phyloP scores from a whole-genome alignment of 139 green algal species.

The Gonium pectorale region DNA sequence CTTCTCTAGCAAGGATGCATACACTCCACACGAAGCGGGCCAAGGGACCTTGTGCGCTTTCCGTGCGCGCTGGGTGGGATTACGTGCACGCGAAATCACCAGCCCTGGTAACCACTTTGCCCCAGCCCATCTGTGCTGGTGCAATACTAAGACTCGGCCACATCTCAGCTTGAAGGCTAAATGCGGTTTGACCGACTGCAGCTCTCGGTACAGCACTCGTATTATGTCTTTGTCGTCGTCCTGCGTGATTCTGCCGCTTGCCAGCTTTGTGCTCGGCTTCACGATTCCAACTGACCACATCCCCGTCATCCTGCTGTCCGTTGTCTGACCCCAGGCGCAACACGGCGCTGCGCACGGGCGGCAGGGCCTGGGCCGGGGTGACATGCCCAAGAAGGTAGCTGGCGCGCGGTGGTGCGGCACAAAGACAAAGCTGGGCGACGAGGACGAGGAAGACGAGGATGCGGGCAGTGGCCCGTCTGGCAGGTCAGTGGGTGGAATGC shows the following conservation, averaged over 20 bases:
- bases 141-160: slow-evolving; percentile 10
- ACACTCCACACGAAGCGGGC: background rate
- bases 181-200: no score
- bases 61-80: slow-evolving; percentile 37
- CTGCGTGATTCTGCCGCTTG: background rate
- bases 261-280: background rate
- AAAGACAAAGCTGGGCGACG: slow-evolving; percentile 73
- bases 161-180: background rate
- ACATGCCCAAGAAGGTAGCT: slow-evolving; percentile 86
- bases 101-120: slow-evolving; percentile 14
- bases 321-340: slow-evolving; percentile 63
- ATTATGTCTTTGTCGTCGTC: no score
- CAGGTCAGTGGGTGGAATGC: background rate
- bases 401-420: slow-evolving; percentile 84
- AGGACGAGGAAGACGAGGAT: slow-evolving; percentile 59
- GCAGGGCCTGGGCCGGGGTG: slow-evolving; percentile 78
- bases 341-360: slow-evolving; percentile 72
- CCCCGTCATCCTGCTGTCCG: background rate
- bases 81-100: slow-evolving; percentile 35
- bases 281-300: background rate
- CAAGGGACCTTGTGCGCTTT: slow-evolving; percentile 31
- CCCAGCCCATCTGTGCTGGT: background rate
- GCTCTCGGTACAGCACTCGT: no score
- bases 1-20: background rate
- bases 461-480: background rate